Conservation (phyloP, 306 rosid species). For the Lupinus albus region DNA sequence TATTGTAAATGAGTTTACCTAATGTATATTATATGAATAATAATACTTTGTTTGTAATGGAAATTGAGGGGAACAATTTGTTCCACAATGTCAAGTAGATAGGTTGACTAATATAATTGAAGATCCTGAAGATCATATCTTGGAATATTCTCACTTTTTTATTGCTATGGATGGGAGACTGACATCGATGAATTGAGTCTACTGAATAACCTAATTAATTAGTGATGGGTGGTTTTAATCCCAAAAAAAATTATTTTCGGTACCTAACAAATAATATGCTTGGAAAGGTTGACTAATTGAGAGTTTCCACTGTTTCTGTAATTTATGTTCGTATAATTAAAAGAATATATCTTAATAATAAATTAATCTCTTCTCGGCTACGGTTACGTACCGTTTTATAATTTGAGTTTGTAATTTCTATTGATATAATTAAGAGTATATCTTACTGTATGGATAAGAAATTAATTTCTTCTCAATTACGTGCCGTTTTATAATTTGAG, state of each 20-base stretch:
- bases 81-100: neutral
- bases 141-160: constrained; percentile 1
- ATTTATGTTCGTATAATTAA: too few species aligned
- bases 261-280: constrained; percentile 20
- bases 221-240: neutral
- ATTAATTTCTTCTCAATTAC: too few species aligned
- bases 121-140: neutral
- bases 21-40: neutral
- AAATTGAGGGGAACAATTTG: neutral
- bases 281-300: neutral
- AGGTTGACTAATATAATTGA: constrained; percentile 24
- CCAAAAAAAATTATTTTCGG: too few species aligned
- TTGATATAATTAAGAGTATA: too few species aligned
- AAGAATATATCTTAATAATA: too few species aligned
- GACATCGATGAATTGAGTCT: neutral
- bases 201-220: neutral
- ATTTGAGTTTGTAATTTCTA: too few species aligned
- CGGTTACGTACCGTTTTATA: too few species aligned
- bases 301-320: constrained; percentile 23
- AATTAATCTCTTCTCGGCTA: too few species aligned
- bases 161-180: neutral
- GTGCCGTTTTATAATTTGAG: too few species aligned
- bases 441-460: too few species aligned
- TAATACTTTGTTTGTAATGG: neutral
- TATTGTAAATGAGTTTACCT: neutral